Base-by-base conservation (phyloP, 2,329 filamentous ascomycete species). In the Parastagonospora nodorum region DNA sequence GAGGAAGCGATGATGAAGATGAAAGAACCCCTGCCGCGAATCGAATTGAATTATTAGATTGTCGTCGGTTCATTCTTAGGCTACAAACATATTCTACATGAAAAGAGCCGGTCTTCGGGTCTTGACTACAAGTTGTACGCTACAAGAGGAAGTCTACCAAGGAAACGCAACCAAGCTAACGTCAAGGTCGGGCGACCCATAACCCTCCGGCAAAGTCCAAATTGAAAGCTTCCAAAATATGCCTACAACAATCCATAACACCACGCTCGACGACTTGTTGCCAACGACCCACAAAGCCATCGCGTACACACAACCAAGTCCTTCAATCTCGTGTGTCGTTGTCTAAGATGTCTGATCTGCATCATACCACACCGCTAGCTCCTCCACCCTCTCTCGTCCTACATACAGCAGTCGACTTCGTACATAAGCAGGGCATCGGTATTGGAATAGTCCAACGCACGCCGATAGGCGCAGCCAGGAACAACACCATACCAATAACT, bases 361-460 rank as follows among this genome's bases (percentile, higher is more conserved):
- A 14, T 19, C 36, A 38, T 24, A 19, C 36, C 36, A 38, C 16
- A 38, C 44, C 28, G 11, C 29, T 38, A 29, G 51, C 16, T 5
- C 19, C 39, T 9, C 37, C 32, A 30, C 29, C 36, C 43, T 50
- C 53, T 14, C 36, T 48, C 27, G 31, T 52, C 42, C 46, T 55
- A 15, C 48, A 55, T 31, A 52, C 49, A 42, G 45, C 48, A 33
- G 45, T 55, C 14, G 46, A 53, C 37, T 56, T 48, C 29, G 27
- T 33, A 16, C 46, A 19, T 15, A 47, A 30, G 7, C 14, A 42
- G 35, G 53, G 53, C 32, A 35, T 53, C 37, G 53, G 53, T 31
- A 51, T 56, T 38, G 44, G 53, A 38, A 57, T 53, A 44, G 46
- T 48, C 38, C 45, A 53, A 50, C 31, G 46, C 43, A 45, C 53